Base-by-base conservation (phyloP, 805 yeast species). In the Saccharomycopsis lassenensis region DNA sequence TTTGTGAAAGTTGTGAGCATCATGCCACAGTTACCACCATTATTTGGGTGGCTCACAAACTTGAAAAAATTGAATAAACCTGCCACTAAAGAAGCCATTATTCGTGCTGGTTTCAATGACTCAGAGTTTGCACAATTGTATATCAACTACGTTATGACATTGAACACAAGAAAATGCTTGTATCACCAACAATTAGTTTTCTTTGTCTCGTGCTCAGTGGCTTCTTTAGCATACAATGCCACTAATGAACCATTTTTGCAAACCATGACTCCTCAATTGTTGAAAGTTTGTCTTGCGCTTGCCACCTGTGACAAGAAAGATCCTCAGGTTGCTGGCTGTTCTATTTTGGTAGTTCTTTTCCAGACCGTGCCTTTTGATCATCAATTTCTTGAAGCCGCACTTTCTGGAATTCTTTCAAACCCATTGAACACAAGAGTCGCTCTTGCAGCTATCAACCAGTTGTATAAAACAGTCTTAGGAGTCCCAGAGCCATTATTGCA, bases 281-380 rank as follows among this genome's bases (percentile, higher is more conserved):
- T 82, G 46, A 79, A 76, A 50, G 59, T 67, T 1, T 60, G 75
- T 11, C 82, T 80, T 14, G 61, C 64, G 38, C 57, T 81, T 26
- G 56, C 79, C 42, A 57, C 59, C 2, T 61, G 73, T 5, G 40
- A 57, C 8, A 58, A 57, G 37, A 56, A 61, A 25, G 93, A 84
- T 49, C 67, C 77, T 34, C 91, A 82, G 54, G 67, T 84, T 41
- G 78, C 95, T 14, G 85, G 89, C 2, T 89, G 83, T 54, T 81
- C 94, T 32, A 63, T 86, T 10, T 53, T 89, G 17, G 71, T 89
- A 0, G 95, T 89, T 2, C 60, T 87, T 35, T 70, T 80, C 4
- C 66, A 89, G 3, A 78, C 89, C 31, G 67, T 77, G 33, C 79
- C 84, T 5, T 63, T 91, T 27, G 65, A 48, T 24, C 53, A 52